Percentiles rank a stretch among this genome's conserved stretches.
phyloP scores from a whole-genome alignment of 2,329 filamentous ascomycete genomes.

The Alternaria atra region DNA sequence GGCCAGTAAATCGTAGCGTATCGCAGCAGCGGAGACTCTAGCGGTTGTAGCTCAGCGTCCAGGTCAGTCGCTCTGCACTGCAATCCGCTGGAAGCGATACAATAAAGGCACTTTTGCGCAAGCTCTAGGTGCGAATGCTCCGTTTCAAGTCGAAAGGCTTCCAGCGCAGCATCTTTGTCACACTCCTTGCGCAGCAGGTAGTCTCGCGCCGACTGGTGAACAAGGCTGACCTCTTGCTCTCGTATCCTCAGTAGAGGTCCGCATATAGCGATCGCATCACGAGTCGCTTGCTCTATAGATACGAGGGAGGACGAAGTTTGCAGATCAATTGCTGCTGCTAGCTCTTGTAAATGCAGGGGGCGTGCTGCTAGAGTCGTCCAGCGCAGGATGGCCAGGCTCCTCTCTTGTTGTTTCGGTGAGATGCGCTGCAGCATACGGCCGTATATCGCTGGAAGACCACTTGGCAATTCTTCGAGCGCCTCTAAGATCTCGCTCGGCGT shows the following conservation, averaged over 20 bases:
- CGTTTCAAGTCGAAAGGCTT: conserved; percentile 11
- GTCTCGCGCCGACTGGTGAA: conserved; percentile 45
- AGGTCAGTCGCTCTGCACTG: background rate
- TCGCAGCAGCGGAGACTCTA: conserved; percentile 8
- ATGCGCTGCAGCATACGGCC: conserved; percentile 41
- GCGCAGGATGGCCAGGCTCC: conserved; percentile 22
- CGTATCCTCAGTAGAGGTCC: conserved; percentile 32
- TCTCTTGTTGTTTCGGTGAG: conserved; percentile 16
- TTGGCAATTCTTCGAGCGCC: conserved; percentile 28
- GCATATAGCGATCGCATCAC: conserved; percentile 12
- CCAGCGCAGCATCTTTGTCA: conserved; percentile 8
- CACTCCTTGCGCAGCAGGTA: conserved; percentile 30
- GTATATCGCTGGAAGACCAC: conserved; percentile 39
- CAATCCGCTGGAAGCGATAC: background rate
- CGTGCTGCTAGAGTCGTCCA: background rate
- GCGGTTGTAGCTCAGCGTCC: background rate
- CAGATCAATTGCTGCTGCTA: conserved; percentile 6
- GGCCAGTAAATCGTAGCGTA: conserved; percentile 17
- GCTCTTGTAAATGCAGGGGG: background rate
- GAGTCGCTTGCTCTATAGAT: background rate
- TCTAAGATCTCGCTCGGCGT: conserved; percentile 16
- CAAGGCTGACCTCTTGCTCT: conserved; percentile 29
- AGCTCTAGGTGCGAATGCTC: conserved; percentile 15
- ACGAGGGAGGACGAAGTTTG: background rate
- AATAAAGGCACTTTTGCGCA: background rate